These are phyloP conservation scores for Thecaphora frezii DNA, from an alignment of 1,284 basidiomycete genomes.

Conservation along the genomic window DNA sequence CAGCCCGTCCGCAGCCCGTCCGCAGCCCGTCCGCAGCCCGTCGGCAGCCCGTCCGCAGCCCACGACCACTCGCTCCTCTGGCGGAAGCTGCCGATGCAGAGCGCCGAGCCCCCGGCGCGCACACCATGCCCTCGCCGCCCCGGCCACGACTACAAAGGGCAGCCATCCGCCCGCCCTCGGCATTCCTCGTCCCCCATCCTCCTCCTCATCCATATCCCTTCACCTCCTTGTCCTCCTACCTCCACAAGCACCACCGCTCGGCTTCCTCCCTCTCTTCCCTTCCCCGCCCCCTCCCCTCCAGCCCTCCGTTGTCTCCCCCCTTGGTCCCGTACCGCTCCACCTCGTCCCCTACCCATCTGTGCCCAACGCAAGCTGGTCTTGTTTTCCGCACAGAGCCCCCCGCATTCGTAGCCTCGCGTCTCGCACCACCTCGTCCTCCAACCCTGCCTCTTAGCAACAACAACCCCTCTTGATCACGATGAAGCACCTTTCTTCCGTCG, in stretches of 20 bases:
- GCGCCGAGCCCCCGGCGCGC: too few relatives aligned
- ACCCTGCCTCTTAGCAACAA: not conserved
- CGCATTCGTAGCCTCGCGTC: not conserved
- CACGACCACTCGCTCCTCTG: too few relatives aligned
- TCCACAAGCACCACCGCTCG: not conserved
- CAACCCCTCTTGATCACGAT: conserved; percentile 25
- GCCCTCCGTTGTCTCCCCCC: not conserved
- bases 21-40: too few relatives aligned
- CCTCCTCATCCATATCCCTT: not conserved
- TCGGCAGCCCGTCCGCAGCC: too few relatives aligned
- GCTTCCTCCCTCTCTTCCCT: not conserved
- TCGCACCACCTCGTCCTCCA: not conserved
- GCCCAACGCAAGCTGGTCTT: not conserved
- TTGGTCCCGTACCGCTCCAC: not conserved
- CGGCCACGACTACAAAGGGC: too few relatives aligned
- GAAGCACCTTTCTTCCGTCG: conserved; percentile 39
- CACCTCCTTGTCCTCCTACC: not conserved
- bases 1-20: too few relatives aligned
- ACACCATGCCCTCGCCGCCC: too few relatives aligned
- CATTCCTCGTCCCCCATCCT: not conserved
- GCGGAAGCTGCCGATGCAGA: too few relatives aligned
- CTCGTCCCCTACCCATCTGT: not conserved
- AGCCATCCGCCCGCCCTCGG: too few relatives aligned
- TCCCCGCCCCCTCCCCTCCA: not conserved
- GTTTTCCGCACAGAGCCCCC: too few relatives aligned